Evolutionary conservation across 768 basidiomycete genomes (phyloP).

Genomic region (Macrolepiota albuminosa): DNA sequence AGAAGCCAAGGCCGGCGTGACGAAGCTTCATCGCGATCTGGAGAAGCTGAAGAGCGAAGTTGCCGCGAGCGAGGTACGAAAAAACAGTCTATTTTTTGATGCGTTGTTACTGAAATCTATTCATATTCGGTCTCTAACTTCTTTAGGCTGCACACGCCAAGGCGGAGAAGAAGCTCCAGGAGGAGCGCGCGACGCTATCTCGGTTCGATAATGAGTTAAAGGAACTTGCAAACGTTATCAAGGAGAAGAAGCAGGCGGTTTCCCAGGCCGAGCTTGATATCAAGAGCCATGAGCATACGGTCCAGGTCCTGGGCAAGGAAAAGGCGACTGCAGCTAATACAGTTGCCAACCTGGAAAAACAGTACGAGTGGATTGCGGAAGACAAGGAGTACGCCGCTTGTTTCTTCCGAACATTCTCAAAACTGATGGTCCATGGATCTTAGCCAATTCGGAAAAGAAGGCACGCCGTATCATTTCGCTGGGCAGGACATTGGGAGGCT

Average conservation of each 20-base stretch:
- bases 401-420: background rate
- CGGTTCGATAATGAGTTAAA: constrained; percentile 88
- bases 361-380: constrained; percentile 83
- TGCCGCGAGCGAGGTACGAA: constrained; percentile 37
- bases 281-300: constrained; percentile 67
- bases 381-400: constrained; percentile 70
- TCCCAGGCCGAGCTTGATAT: constrained; percentile 61
- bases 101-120: background rate
- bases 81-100: background rate
- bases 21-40: constrained; percentile 58
- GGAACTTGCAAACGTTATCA: constrained; percentile 76
- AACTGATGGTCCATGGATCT: background rate
- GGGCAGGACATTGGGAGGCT: constrained; percentile 56
- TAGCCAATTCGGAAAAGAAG: constrained; percentile 81
- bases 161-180: constrained; percentile 68
- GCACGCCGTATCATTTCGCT: constrained; percentile 78
- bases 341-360: constrained; percentile 69
- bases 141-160: constrained; percentile 51
- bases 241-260: constrained; percentile 71
- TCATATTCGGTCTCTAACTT: background rate
- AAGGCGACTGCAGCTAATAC: constrained; percentile 44
- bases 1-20: constrained; percentile 41
- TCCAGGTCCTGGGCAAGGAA: constrained; percentile 62
- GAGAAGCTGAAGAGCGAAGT: constrained; percentile 51
- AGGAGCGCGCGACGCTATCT: constrained; percentile 83